A percentile compares a stretch with the other conserved stretches of the same genome.
Evolutionary conservation across 257 asterid species (phyloP).

Genomic region (Penstemon eatonii): DNA sequence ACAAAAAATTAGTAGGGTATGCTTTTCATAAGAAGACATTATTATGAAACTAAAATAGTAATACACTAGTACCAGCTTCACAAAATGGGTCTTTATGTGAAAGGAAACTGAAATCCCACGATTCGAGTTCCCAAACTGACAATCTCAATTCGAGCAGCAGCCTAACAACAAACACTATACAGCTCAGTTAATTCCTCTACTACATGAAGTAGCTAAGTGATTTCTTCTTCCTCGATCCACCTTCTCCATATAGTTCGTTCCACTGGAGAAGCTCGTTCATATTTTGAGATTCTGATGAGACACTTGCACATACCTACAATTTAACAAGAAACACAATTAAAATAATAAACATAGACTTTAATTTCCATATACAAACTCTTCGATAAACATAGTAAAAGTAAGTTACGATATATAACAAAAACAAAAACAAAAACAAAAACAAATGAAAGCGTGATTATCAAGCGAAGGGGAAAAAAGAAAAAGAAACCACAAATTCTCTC

Average conservation of each 20-base stretch:
- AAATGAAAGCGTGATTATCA: not conserved
- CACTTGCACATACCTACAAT: conserved; percentile 73
- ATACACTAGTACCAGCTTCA: conserved; percentile 2
- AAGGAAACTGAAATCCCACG: conserved; percentile 23
- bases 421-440: not conserved
- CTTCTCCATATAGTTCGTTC: conserved; percentile 82
- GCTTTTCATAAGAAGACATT: not conserved
- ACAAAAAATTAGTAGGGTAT: not conserved
- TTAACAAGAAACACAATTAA: conserved; percentile 1
- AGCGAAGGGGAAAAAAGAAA: not conserved
- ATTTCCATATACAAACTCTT: not conserved
- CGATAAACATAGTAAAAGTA: not conserved
- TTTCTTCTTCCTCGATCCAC: conserved; percentile 73
- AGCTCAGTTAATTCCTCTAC: conserved; percentile 35
- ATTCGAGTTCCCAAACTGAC: not conserved
- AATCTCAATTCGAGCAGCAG: not conserved
- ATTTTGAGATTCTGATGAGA: conserved; percentile 64
- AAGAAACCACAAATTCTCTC: not conserved
- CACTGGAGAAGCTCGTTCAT: conserved; percentile 77
- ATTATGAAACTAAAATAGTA: not conserved
- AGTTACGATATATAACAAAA: not conserved
- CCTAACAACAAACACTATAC: conserved; percentile 14
- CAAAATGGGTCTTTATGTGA: not conserved
- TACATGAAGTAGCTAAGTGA: conserved; percentile 77
- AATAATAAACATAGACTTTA: not conserved